A percentile compares a stretch with the other conserved stretches of the same genome.
Conservation (phyloP, 371 early-diverging fungal genomes). For the Conidiobolus coronatus region DNA sequence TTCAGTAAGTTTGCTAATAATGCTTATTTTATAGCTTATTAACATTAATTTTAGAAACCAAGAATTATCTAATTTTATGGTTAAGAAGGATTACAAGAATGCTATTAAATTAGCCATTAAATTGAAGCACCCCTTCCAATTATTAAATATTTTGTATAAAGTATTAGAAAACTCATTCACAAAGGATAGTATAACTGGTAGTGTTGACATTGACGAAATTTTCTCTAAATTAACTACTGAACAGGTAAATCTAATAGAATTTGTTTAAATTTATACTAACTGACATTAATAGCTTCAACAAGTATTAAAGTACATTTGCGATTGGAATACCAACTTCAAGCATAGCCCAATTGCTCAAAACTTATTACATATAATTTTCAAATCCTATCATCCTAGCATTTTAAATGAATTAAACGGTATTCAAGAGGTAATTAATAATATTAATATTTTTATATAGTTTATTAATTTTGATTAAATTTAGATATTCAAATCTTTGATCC, state of each 20-base stretch:
- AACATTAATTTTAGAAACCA: constrained; percentile 40
- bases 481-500: constrained; percentile 50
- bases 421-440: constrained; percentile 29
- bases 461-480: constrained; percentile 9
- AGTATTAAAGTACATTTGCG: constrained; percentile 58
- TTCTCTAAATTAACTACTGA: constrained; percentile 24
- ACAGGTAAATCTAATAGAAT: constrained; percentile 11
- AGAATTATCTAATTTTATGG: constrained; percentile 61
- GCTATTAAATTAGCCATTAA: constrained; percentile 81
- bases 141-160: constrained; percentile 46
- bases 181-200: constrained; percentile 28
- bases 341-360: constrained; percentile 58
- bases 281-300: constrained; percentile 30
- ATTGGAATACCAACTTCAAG: constrained; percentile 87
- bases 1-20: constrained; percentile 16
- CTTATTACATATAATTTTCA: constrained; percentile 51
- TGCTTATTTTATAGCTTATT: neutral
- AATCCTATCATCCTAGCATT: constrained; percentile 27
- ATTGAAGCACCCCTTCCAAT: constrained; percentile 66
- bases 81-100: constrained; percentile 68
- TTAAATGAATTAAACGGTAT: constrained; percentile 45
- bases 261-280: constrained; percentile 1
- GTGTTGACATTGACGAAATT: constrained; percentile 33
- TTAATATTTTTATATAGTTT: too few species aligned
- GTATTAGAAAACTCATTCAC: constrained; percentile 16